phyloP scores from a whole-genome alignment of 352 stramenopile species.

The Phytophthora citrophthora region DNA sequence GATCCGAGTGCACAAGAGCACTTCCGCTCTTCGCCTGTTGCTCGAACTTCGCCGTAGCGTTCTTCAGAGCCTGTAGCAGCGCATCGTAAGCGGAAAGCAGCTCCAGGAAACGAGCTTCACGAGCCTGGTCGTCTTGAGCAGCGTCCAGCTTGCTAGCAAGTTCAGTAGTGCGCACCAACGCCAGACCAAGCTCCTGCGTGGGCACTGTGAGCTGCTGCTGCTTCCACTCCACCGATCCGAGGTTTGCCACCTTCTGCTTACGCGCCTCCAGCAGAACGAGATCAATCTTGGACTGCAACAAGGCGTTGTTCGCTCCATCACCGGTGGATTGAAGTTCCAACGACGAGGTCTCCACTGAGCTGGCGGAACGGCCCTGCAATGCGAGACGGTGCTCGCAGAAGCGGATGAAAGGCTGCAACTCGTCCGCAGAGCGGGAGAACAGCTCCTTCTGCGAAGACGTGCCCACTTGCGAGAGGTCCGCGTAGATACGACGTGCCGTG shows the following conservation, averaged over 20 bases:
- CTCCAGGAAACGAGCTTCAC: constrained; percentile 71
- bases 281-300: constrained; percentile 88
- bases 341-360: constrained; percentile 36
- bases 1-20: constrained; percentile 73
- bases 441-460: constrained; percentile 85
- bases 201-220: constrained; percentile 75
- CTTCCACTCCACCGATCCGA: constrained; percentile 86
- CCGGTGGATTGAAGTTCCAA: constrained; percentile 64
- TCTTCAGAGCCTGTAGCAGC: constrained; percentile 73
- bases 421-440: constrained; percentile 68
- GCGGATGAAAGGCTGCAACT: constrained; percentile 85
- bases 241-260: constrained; percentile 85
- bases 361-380: constrained; percentile 60
- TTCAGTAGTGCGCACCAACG: constrained; percentile 77
- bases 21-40: constrained; percentile 82
- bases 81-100: constrained; percentile 78
- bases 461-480: constrained; percentile 81
- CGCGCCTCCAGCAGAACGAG: constrained; percentile 80
- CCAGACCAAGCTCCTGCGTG: constrained; percentile 74
- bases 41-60: constrained; percentile 63
- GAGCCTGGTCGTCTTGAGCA: constrained; percentile 64
- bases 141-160: constrained; percentile 68
- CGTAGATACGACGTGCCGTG: constrained; percentile 85
- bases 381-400: constrained; percentile 85
- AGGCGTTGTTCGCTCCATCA: constrained; percentile 73